These are phyloP conservation scores for Strobilomyces echinocephalus DNA, from an alignment of 768 basidiomycete genomes.

Conservation along the genomic window DNA sequence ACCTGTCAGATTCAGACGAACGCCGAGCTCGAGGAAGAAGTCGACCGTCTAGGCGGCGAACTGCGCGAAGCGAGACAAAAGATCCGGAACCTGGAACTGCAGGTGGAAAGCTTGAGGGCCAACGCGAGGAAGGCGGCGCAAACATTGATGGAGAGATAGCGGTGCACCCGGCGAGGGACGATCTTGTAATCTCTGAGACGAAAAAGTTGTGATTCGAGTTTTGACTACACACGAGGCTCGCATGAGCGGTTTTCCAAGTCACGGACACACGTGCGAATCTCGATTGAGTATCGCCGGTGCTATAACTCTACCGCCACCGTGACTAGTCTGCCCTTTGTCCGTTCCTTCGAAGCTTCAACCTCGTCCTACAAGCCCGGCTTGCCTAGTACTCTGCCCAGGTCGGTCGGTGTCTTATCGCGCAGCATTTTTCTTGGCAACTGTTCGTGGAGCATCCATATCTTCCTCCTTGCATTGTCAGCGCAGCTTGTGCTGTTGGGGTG, in stretches of 20 bases:
- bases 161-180: neutral
- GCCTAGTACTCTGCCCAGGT: neutral
- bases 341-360: no score
- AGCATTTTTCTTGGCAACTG: constrained; percentile 9
- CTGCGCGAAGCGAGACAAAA: constrained; percentile 76
- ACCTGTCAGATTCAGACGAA: constrained; percentile 9
- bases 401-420: constrained; percentile 5
- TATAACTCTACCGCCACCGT: no score
- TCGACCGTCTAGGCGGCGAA: constrained; percentile 55
- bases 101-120: constrained; percentile 68
- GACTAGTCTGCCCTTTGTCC: no score
- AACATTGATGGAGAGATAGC: constrained; percentile 38
- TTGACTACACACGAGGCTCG: constrained; percentile 4
- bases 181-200: neutral
- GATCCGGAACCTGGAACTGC: constrained; percentile 79
- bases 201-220: neutral
- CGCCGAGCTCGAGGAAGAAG: constrained; percentile 48
- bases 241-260: neutral
- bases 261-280: constrained; percentile 14
- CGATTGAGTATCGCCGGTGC: neutral
- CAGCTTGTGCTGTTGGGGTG: constrained; percentile 15
- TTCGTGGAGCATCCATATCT: constrained; percentile 16
- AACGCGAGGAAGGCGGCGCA: constrained; percentile 77
- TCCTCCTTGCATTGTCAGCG: constrained; percentile 14
- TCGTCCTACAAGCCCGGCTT: neutral